These are phyloP conservation scores for Chalciporus piperatus DNA, from an alignment of 768 basidiomycete species.

Conservation along the genomic window DNA sequence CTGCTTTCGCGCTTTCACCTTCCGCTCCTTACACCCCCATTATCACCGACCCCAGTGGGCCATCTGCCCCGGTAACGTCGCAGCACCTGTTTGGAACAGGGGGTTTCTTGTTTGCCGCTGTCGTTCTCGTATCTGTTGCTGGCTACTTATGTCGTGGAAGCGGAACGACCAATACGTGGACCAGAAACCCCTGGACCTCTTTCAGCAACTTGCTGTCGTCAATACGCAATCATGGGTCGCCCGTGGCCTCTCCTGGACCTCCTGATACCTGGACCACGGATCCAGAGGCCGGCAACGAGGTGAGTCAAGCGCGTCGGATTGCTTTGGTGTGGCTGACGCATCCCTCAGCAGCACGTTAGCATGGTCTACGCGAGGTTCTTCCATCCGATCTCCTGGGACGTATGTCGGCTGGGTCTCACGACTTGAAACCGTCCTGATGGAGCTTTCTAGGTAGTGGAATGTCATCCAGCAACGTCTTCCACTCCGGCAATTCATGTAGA, in stretches of 20 bases:
- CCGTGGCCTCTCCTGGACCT: neutral
- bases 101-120: conserved; percentile 13
- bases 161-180: neutral
- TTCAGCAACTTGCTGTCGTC: conserved; percentile 7
- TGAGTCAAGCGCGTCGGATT: neutral
- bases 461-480: conserved; percentile 11
- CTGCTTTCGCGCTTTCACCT: conserved; percentile 1
- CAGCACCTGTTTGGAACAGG: conserved; percentile 10
- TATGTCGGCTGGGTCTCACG: neutral
- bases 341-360: conserved; percentile 9
- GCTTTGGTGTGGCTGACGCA: neutral
- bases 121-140: conserved; percentile 11
- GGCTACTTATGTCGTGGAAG: conserved; percentile 17
- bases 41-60: neutral
- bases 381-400: conserved; percentile 22
- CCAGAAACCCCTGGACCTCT: conserved; percentile 6
- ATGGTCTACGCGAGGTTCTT: conserved; percentile 23
- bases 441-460: conserved; percentile 10
- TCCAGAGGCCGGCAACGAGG: conserved; percentile 13
- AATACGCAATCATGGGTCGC: conserved; percentile 1
- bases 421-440: neutral
- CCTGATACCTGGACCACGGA: neutral
- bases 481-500: conserved; percentile 20
- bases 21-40: conserved; percentile 2
- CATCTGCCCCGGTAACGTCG: neutral